Base-by-base conservation (phyloP, 768 basidiomycete genomes). In the Boletus vinaceobasis region DNA sequence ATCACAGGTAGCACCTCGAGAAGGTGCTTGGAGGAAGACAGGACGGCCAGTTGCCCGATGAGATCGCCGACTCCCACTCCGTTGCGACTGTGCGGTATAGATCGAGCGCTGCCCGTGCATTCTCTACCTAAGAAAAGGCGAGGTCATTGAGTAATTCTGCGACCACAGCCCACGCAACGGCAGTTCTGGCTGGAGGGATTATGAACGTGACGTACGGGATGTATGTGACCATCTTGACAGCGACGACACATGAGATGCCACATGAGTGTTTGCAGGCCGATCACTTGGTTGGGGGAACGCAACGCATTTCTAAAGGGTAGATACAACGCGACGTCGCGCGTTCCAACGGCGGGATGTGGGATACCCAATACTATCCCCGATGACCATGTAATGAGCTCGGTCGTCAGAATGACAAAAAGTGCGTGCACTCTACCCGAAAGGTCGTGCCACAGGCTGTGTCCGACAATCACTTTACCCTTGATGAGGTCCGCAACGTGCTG, bases 161-260 rank as follows among this genome's bases (percentile, higher is more conserved):
- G 21, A 29, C 43, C 45, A 51, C 50, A 33, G 33, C 40, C 19
- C 52, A 53, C 36, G 42, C 50, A 39, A 37, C 48, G 14, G 43
- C 32, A 21, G 17, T 42, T 46, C 42, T 31, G 40, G 17, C n/a
- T 17, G 15, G 43, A 42, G 42, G 35, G 11, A 46, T 52, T 15
- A 31, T 15, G 29, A 55, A 31, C 33, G 27, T 27, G 27, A 80
- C 86, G 64, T 64, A 93, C 90, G 10, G 88, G 85, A 68, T 90
- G 81, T 60, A 83, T 77, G 52, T 83, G 78, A 31, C 82, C 83
- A 64, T 88, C 86, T 65, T 87, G 86, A 65, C 87, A 87, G 31
- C 85, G 81, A 61, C 90, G 79, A 52, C 82, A 79, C 88, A 93
- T 88, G 35, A 93, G 79, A 61, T 85, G 86, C 87, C 88, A 91